These are phyloP conservation scores for Teunomyces funiuensis DNA, from an alignment of 805 yeast genomes.

Conservation along the genomic window DNA sequence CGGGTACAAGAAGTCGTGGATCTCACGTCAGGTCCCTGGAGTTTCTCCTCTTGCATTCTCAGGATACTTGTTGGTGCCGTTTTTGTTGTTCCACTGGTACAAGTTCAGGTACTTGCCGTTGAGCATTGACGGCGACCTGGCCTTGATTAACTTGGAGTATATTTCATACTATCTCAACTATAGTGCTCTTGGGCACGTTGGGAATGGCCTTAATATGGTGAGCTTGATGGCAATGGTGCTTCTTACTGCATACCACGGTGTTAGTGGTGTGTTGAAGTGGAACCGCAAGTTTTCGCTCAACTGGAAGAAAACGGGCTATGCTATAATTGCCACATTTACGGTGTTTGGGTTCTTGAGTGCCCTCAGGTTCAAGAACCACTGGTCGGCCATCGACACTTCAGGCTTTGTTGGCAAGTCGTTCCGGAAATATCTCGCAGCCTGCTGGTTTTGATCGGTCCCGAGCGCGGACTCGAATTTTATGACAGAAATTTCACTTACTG, in stretches of 20 bases:
- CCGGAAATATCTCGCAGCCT: slow-evolving; percentile 23
- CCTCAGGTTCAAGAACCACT: slow-evolving; percentile 19
- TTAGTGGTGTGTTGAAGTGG: slow-evolving; percentile 54
- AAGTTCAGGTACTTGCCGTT: slow-evolving; percentile 52
- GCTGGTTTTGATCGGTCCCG: slow-evolving; percentile 10
- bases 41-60: slow-evolving; percentile 57
- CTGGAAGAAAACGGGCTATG: slow-evolving; percentile 47
- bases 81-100: slow-evolving; percentile 46
- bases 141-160: slow-evolving; percentile 52
- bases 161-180: slow-evolving; percentile 35
- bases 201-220: slow-evolving; percentile 26
- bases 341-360: slow-evolving; percentile 39
- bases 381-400: slow-evolving; percentile 16
- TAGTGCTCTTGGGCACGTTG: slow-evolving; percentile 16
- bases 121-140: slow-evolving; percentile 63
- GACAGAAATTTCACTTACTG: too few relatives aligned
- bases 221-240: slow-evolving; percentile 35
- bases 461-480: slow-evolving; percentile 3
- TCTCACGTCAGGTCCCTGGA: slow-evolving; percentile 42
- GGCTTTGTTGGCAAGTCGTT: slow-evolving; percentile 33
- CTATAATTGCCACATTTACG: slow-evolving; percentile 35
- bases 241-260: slow-evolving; percentile 47
- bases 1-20: slow-evolving; percentile 49
- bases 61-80: slow-evolving; percentile 54
- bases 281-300: slow-evolving; percentile 36